Percentiles rank a stretch among this genome's conserved stretches.
Conservation (phyloP, 2,329 filamentous ascomycete species). For the Scopulariopsis brevicaulis region DNA sequence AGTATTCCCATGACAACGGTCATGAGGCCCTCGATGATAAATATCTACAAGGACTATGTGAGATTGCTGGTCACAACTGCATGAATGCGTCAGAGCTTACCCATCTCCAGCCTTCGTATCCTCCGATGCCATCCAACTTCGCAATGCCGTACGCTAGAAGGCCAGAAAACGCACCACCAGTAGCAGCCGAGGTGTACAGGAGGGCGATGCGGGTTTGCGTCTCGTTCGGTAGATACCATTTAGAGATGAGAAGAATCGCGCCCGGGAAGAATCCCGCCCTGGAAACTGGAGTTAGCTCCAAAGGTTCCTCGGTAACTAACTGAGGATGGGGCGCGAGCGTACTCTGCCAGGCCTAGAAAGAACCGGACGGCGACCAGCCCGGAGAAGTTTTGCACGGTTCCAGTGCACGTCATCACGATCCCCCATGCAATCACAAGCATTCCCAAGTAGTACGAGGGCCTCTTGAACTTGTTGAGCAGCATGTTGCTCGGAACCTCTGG, state of each 20-base stretch:
- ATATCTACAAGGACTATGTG: slow-evolving; percentile 35
- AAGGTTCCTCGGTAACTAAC: not conserved
- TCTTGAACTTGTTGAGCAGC: slow-evolving; percentile 27
- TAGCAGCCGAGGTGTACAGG: slow-evolving; percentile 77
- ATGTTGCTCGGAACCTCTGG: slow-evolving; percentile 51
- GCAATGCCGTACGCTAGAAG: slow-evolving; percentile 77
- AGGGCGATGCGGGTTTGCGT: slow-evolving; percentile 87
- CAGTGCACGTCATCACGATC: slow-evolving; percentile 63
- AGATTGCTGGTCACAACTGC: not conserved
- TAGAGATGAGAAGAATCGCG: slow-evolving; percentile 62
- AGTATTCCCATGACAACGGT: slow-evolving; percentile 30
- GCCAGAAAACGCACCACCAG: slow-evolving; percentile 78
- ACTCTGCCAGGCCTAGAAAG: slow-evolving; percentile 70
- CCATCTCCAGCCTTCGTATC: slow-evolving; percentile 69
- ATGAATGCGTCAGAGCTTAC: not conserved
- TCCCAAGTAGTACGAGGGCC: slow-evolving; percentile 24
- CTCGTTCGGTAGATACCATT: slow-evolving; percentile 84
- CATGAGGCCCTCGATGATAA: slow-evolving; percentile 44
- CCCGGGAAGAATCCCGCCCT: slow-evolving; percentile 15
- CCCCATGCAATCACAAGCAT: slow-evolving; percentile 45
- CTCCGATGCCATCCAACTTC: slow-evolving; percentile 64
- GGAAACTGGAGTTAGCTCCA: not conserved
- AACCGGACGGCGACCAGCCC: slow-evolving; percentile 73
- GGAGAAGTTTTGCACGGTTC: slow-evolving; percentile 64
- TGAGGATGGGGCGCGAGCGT: slow-evolving; percentile 52